Base-by-base conservation (phyloP, 164 flowering plant genomes). In the Stephania japonica region DNA sequence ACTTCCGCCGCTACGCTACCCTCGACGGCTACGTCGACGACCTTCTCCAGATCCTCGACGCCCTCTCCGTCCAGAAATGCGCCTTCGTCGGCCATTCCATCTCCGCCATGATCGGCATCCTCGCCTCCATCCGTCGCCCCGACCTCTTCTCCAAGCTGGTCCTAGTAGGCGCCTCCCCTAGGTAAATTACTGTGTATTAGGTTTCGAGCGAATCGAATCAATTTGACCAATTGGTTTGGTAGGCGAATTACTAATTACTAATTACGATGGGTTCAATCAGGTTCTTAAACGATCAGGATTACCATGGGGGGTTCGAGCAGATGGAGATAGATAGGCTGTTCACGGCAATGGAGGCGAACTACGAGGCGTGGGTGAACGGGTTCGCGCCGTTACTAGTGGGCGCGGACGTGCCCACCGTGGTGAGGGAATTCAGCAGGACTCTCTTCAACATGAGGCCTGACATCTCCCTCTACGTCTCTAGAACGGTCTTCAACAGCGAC, bases 381-480 rank as follows among this genome's bases (percentile, higher is more conserved):
- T 92, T 82, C 74, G 98, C 99, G 21, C 99, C 98, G 13, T 67
- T 92, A 50, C 89, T 97, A 0, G 98, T 96, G 6, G 99, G 99
- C 7, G 99, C 97, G 4, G 99, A 95, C 67, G 98, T 93, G 10
- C 99, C 99, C 38, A 82, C 81, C 14, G 99, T 92, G 6, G 99
- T 95, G 7, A 76, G 90, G 1, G 99, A 95, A 76, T 95, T 93
- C 83, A 93, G 92, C 83, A 84, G 97, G 78, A 95, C 99, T 6
- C 80, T 95, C 6, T 95, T 95, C 89, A 95, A 91, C 76, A 93
- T 95, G 98, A 79, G 99, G 75, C 98, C 98, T 0, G 99, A 93
- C 71, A 96, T 96, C 38, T 74, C 97, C 0, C 80, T 93, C 1
- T 96, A 85, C 75, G 97, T 90, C 1, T 88, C 86, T 18, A 76